These are phyloP conservation scores for Taphrina pruni DNA, from an alignment of 1,139 yeast genomes.

Conservation along the genomic window DNA sequence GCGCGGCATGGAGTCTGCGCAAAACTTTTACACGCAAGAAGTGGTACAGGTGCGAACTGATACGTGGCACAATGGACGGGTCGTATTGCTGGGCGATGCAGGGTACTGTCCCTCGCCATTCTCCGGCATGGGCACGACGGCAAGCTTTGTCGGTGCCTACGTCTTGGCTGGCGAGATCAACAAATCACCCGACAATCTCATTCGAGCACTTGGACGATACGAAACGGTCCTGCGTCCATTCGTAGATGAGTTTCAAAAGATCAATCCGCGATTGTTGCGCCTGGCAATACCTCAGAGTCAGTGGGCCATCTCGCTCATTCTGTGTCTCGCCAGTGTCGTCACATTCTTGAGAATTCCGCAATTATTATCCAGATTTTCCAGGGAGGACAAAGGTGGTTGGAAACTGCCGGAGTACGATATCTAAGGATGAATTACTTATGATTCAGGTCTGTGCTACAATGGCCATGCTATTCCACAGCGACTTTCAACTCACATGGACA, in stretches of 20 bases:
- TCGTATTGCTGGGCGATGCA: conserved; percentile 20
- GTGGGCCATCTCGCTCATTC: neutral
- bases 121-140: conserved; percentile 15
- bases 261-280: neutral
- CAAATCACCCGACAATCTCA: neutral
- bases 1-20: neutral
- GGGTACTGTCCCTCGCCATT: conserved; percentile 25
- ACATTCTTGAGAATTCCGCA: neutral
- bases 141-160: conserved; percentile 15
- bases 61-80: conserved; percentile 14
- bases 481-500: too few relatives aligned
- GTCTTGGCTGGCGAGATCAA: conserved; percentile 19
- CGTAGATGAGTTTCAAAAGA: neutral
- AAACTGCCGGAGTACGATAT: neutral
- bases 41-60: neutral
- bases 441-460: too few relatives aligned
- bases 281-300: neutral
- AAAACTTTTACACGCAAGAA: conserved; percentile 15
- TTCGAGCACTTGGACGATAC: neutral
- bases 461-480: too few relatives aligned
- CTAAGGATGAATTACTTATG: neutral
- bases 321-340: neutral
- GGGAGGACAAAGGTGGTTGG: neutral
- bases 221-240: neutral
- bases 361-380: neutral